Conservation (phyloP, 2,329 filamentous ascomycete genomes). For the Talaromyces marneffei region DNA sequence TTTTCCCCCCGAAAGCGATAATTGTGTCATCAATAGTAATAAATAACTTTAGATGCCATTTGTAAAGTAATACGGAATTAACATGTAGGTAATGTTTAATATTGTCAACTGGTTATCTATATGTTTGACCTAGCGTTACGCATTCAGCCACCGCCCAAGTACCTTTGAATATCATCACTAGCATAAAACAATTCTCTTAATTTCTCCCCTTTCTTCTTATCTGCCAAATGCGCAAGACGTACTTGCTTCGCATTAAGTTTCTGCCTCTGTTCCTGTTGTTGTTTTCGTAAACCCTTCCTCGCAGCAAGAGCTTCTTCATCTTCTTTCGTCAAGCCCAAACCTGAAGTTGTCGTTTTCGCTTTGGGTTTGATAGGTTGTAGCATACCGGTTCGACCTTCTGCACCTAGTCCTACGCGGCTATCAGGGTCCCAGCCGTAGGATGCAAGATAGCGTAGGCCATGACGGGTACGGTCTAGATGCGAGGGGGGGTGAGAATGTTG, state of each 20-base stretch:
- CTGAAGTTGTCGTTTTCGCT: constrained; percentile 68
- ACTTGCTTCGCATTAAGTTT: constrained; percentile 66
- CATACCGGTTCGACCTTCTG: constrained; percentile 61
- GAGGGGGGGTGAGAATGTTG: constrained; percentile 54
- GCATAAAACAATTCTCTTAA: constrained; percentile 68
- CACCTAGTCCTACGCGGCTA: constrained; percentile 63
- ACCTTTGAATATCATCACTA: constrained; percentile 68
- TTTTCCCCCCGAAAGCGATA: neutral
- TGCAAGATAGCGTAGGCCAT: constrained; percentile 52
- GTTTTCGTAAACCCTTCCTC: constrained; percentile 25
- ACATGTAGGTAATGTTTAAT: neutral
- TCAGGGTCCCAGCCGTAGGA: constrained; percentile 58
- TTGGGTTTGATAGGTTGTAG: constrained; percentile 67
- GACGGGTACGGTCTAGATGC: constrained; percentile 51
- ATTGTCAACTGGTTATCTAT: neutral
- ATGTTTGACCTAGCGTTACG: too few species aligned
- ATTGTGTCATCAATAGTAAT: neutral
- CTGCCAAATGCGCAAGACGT: constrained; percentile 55
- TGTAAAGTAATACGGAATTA: neutral
- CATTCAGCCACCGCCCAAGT: constrained; percentile 48
- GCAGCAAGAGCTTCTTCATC: constrained; percentile 22
- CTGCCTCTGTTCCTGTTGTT: constrained; percentile 41
- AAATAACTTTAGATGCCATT: neutral
- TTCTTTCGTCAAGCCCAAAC: constrained; percentile 55
- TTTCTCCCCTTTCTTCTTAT: constrained; percentile 57